Percentiles rank a stretch among this genome's conserved stretches.
Conservation (phyloP, 257 asterid species). For the Fraxinus pennsylvanica region DNA sequence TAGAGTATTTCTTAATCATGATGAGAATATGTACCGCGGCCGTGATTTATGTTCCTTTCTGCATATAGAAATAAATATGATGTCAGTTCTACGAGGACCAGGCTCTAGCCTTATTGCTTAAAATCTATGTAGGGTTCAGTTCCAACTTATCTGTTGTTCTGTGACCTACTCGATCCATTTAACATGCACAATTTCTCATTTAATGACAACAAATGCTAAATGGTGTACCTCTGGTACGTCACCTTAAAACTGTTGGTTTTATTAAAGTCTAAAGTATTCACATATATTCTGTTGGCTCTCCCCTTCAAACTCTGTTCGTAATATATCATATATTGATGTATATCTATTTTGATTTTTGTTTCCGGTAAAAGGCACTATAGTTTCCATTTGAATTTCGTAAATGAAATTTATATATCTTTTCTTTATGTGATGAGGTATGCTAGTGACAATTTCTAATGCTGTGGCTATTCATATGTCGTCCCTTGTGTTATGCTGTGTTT, state of each 20-base stretch:
- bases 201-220: neutral
- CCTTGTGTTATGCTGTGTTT: neutral
- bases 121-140: neutral
- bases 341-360: no score
- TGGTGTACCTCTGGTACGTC: no score
- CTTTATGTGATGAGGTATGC: no score
- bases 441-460: no score
- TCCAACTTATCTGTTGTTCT: neutral
- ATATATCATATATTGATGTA: no score
- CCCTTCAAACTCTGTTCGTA: no score
- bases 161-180: neutral
- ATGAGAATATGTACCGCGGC: neutral
- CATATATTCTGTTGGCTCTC: no score
- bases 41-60: neutral
- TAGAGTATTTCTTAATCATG: neutral
- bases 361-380: no score
- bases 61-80: neutral
- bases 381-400: no score
- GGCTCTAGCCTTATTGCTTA: neutral
- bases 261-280: no score
- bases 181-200: neutral
- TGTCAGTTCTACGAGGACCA: neutral
- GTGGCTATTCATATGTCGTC: neutral
- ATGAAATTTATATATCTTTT: no score
- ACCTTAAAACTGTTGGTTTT: no score